A percentile compares a stretch with the other conserved stretches of the same genome.
These are phyloP conservation scores for Deinandra increscens DNA, from an alignment of 129 eudicot genomes.

Conservation along the genomic window DNA sequence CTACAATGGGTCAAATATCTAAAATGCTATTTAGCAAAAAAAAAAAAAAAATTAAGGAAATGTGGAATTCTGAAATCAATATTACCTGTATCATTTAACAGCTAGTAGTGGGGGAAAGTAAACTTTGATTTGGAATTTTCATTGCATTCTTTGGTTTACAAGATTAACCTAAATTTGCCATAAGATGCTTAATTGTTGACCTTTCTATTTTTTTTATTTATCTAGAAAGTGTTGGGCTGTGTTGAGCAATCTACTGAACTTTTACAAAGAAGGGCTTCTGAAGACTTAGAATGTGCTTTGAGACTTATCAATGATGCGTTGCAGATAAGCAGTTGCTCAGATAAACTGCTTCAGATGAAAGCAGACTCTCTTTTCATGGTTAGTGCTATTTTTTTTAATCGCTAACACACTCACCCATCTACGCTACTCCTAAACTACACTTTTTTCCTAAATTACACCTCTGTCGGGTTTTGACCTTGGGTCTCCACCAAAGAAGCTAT, in stretches of 20 bases:
- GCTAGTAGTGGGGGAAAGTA: background rate
- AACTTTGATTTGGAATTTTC: too few species aligned
- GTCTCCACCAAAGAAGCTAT: too few species aligned
- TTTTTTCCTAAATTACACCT: too few species aligned
- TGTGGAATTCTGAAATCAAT: background rate
- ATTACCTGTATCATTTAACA: background rate
- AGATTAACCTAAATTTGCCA: too few species aligned
- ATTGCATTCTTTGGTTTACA: too few species aligned
- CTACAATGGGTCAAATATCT: too few species aligned
- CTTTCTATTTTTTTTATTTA: background rate
- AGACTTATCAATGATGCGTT: constrained; percentile 62
- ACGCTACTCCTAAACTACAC: too few species aligned
- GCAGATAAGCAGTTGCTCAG: constrained; percentile 69
- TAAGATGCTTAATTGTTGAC: too few species aligned
- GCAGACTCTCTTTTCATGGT: constrained; percentile 88
- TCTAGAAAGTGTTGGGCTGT: constrained; percentile 75
- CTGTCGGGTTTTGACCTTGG: too few species aligned
- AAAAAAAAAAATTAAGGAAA: background rate
- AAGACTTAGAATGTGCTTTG: constrained; percentile 54
- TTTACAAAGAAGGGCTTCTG: constrained; percentile 40
- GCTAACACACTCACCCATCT: too few species aligned
- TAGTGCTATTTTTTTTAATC: constrained; percentile 14
- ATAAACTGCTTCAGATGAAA: constrained; percentile 66
- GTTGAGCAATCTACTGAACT: constrained; percentile 51
- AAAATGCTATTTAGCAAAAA: background rate